Conservation (phyloP, 331 rosid species). For the Arachis monticola region DNA sequence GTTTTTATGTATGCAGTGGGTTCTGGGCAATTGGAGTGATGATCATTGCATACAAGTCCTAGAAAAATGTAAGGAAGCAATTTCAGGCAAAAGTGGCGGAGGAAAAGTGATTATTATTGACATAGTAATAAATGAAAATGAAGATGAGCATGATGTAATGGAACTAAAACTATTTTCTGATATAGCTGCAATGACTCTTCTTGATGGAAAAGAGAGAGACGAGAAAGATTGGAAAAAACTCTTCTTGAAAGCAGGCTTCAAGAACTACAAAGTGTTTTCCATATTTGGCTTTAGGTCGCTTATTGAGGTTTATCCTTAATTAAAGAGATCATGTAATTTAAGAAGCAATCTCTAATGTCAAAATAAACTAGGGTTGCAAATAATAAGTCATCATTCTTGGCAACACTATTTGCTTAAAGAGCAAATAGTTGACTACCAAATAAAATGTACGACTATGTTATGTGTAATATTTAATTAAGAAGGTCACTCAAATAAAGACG, state of each 20-base stretch:
- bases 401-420: no score
- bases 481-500: no score
- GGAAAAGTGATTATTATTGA: not conserved
- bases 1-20: not conserved
- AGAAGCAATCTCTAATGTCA: not conserved
- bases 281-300: conserved; percentile 37
- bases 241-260: conserved; percentile 42
- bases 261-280: conserved; percentile 26
- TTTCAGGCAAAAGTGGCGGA: not conserved
- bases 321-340: not conserved
- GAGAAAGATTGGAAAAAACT: conserved; percentile 43
- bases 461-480: no score
- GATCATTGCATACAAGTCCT: not conserved
- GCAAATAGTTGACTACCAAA: no score
- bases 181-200: not conserved
- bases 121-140: not conserved
- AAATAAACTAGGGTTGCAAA: no score
- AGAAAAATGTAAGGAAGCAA: not conserved
- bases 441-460: no score
- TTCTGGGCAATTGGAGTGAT: not conserved
- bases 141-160: not conserved
- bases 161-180: not conserved
- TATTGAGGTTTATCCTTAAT: not conserved
- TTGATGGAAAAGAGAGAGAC: not conserved
- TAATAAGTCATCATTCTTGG: no score